Percentiles rank a stretch among this genome's conserved stretches.
phyloP scores from a whole-genome alignment of 108 stramenopile genomes.

The Cylindrotheca fusiformis region DNA sequence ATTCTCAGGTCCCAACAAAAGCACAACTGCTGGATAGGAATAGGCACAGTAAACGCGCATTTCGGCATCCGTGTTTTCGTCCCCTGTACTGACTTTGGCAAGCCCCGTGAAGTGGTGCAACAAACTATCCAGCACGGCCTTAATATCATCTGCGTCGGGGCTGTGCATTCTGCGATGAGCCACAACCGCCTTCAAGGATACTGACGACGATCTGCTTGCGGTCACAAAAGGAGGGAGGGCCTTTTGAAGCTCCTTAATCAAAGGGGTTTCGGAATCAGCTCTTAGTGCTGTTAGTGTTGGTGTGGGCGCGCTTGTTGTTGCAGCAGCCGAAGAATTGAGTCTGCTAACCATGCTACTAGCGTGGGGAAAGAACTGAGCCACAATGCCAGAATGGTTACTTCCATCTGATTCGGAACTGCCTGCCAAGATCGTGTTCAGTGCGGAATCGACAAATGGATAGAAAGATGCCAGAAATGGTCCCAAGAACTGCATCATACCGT shows the following conservation, averaged over 20 bases:
- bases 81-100: conserved; percentile 71
- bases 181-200: conserved; percentile 44
- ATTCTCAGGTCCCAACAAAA: conserved; percentile 76
- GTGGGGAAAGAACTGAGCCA: conserved; percentile 86
- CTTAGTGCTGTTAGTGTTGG: conserved; percentile 35
- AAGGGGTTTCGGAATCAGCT: conserved; percentile 13
- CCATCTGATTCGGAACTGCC: conserved; percentile 50
- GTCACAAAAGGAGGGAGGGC: conserved; percentile 39
- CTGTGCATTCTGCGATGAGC: conserved; percentile 41
- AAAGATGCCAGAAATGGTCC: conserved; percentile 84
- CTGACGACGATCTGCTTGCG: conserved; percentile 36
- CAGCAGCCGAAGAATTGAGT: conserved; percentile 50
- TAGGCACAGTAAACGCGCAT: conserved; percentile 96
- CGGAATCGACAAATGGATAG: conserved; percentile 68
- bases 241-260: conserved; percentile 36
- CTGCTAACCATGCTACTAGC: conserved; percentile 83
- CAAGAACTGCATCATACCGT: conserved; percentile 90
- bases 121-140: conserved; percentile 52
- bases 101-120: conserved; percentile 83
- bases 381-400: conserved; percentile 56
- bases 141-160: conserved; percentile 64
- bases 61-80: conserved; percentile 87
- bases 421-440: conserved; percentile 38
- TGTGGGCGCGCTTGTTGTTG: conserved; percentile 45
- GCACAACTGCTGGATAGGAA: conserved; percentile 93